Evolutionary conservation across 306 rosid genomes (phyloP), one percentile per base, ranked within the genome.

Genomic region (Astragalus membranaceus): DNA sequence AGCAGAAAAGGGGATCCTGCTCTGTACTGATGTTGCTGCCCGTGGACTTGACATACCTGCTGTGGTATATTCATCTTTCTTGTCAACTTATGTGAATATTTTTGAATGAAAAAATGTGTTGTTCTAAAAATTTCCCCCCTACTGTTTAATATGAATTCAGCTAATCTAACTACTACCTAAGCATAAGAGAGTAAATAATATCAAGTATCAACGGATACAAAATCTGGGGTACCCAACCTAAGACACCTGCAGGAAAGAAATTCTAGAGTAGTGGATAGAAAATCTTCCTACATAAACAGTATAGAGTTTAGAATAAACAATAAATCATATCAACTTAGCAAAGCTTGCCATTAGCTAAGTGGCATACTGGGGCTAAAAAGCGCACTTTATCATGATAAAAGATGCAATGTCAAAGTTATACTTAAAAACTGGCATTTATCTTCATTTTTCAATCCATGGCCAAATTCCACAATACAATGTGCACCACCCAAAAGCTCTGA

Each of bases 21-120:
- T 93, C 30, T 90, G 98, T 80, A 90, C 98, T 52, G 97, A 93
- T 80, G 98, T 93, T 82, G 96, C 96, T 78, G 98, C 98, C 23
- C 98, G 98, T 67, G 98, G 98, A 12, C 85, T 92, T 43, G 96
- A 92, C 72, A 89, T 92, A 63, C 98, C 96, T 20, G 80, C 84
- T n/a, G 98, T 92, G 82, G 98, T 92, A 87, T 55, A 51, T 77
- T 33, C 52, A 37, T 55, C 60, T 35, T 44, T 26, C 61, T 75
- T 59, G 12, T 35, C 50, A 17, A 43, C 12, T 74, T 49, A 5
- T 12, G 23, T 70, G 32, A 67, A 43, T 7, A 37, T 30, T 68
- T 69, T 64, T 37, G 8, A 5, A 32, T 70, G 43, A 20, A 5
- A 41, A 51, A 51, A 37, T 46, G 5, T 46, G 15, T n/a, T 67